These are phyloP conservation scores for Digitaria exilis DNA, from an alignment of 202 grass and related monocot species.

Conservation along the genomic window DNA sequence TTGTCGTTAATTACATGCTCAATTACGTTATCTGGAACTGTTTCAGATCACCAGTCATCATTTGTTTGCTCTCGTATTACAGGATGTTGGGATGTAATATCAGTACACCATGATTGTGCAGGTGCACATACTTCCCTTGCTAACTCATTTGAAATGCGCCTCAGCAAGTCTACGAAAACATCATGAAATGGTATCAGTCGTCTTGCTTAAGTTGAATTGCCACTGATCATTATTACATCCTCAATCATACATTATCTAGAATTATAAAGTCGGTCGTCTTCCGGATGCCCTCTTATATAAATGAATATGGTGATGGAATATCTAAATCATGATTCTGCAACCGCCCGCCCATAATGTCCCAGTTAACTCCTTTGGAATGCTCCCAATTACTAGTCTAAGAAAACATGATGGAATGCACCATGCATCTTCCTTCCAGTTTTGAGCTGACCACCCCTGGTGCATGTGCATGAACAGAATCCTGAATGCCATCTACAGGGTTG, in stretches of 20 bases:
- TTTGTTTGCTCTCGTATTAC: background rate
- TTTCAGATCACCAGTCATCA: background rate
- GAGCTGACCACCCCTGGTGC: background rate
- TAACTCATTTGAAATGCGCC: background rate
- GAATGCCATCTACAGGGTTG: conserved; percentile 22
- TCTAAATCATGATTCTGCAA: background rate
- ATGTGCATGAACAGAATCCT: conserved; percentile 34
- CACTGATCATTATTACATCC: background rate
- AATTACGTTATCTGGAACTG: background rate
- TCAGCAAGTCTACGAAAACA: background rate
- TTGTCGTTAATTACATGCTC: no score
- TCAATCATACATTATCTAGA: background rate
- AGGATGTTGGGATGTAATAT: background rate
- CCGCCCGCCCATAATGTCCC: background rate
- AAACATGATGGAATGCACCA: background rate
- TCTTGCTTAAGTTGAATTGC: background rate
- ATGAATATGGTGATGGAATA: background rate
- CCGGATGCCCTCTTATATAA: background rate
- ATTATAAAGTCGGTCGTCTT: background rate
- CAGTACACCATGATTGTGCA: conserved; percentile 18
- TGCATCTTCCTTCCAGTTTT: background rate
- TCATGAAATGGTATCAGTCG: background rate
- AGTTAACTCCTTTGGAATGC: background rate
- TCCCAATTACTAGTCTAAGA: background rate
- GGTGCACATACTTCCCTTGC: background rate